Base-by-base conservation (phyloP, 192 early-diverging fungal genomes). In the Backusella westeae region DNA sequence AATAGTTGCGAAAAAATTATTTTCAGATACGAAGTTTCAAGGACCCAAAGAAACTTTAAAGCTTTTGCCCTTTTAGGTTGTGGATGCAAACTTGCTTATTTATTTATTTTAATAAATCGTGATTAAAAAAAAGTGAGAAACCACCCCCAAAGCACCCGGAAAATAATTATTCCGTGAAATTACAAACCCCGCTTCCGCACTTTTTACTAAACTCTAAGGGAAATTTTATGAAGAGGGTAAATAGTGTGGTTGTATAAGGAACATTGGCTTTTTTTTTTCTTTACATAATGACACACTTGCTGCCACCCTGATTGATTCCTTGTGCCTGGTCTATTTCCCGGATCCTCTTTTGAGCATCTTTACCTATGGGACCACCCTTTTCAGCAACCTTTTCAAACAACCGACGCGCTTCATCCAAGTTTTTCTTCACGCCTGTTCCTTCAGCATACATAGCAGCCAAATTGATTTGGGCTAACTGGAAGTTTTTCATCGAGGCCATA, bases 401-500 rank as follows among this genome's bases (percentile, higher is more conserved):
- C 6, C 67, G 34, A n/a, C 63, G 38, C 1, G 75, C 81, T 66
- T 81, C 67, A 17, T 80, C 71, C 1, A 79, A 19, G 75, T 84
- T 74, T 14, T 69, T 71, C 19, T 67, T 78, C 12, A 84, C 79
- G 1, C 81, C 85, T 59, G 71, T 41, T 6, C 85, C 85, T 34
- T 79, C 67, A 34, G 53, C 21, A 75, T 84, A 80, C 83, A 81
- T 80, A 0, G 67, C 14, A 2, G 77, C 87, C 35, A 88, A 39
- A 77, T 85, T 88, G 38, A 81, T 59, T 53, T 88, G 82, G 1
- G 87, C 87, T 46, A 87, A 44, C 12, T 81, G 84, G 46, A 89
- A 87, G 6, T 82, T 81, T 66, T 89, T 85, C 23, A 79, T 56
- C 0, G 82, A 84, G 0, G 85, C 83, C 87, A 89, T 89, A 15